These are phyloP conservation scores for Albifimbria verrucaria DNA, from an alignment of 2,329 filamentous ascomycete species.

Conservation along the genomic window DNA sequence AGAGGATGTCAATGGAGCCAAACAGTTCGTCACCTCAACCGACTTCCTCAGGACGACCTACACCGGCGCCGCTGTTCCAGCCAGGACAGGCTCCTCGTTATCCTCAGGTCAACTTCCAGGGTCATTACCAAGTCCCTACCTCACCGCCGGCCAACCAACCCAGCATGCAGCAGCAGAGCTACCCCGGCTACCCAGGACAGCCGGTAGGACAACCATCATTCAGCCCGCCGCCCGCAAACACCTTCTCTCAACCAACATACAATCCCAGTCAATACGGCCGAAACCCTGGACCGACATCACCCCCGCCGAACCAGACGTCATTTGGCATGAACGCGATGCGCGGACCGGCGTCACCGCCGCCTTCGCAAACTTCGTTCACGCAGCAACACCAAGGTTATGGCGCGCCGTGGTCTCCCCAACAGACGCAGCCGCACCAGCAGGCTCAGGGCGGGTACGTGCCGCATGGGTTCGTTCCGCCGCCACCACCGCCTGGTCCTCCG, in stretches of 20 bases:
- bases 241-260: slow-evolving; percentile 51
- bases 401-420: slow-evolving; percentile 24
- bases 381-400: slow-evolving; percentile 33
- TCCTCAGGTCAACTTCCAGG: slow-evolving; percentile 49
- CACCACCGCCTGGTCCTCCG: slow-evolving; percentile 60
- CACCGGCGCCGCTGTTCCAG: slow-evolving; percentile 48
- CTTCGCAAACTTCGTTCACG: slow-evolving; percentile 52
- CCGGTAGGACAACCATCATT: slow-evolving; percentile 15
- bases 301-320: slow-evolving; percentile 59
- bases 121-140: slow-evolving; percentile 56
- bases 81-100: slow-evolving; percentile 46
- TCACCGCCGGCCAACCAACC: slow-evolving; percentile 42
- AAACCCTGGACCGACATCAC: slow-evolving; percentile 55
- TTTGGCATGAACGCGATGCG: slow-evolving; percentile 39
- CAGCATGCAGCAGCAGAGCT: slow-evolving; percentile 38
- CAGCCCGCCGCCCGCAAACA: slow-evolving; percentile 35
- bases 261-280: slow-evolving; percentile 59
- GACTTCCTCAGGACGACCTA: slow-evolving; percentile 15
- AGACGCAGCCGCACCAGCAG: slow-evolving; percentile 22
- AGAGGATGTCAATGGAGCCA: slow-evolving; percentile 86
- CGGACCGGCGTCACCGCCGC: slow-evolving; percentile 51
- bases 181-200: slow-evolving; percentile 34
- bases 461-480: slow-evolving; percentile 59
- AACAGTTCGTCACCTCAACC: slow-evolving; percentile 28
- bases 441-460: slow-evolving; percentile 44